Percentiles rank a stretch among this genome's conserved stretches.
phyloP scores from a whole-genome alignment of 2,329 filamentous ascomycete genomes.

The Aureobasidium leucospermi region DNA sequence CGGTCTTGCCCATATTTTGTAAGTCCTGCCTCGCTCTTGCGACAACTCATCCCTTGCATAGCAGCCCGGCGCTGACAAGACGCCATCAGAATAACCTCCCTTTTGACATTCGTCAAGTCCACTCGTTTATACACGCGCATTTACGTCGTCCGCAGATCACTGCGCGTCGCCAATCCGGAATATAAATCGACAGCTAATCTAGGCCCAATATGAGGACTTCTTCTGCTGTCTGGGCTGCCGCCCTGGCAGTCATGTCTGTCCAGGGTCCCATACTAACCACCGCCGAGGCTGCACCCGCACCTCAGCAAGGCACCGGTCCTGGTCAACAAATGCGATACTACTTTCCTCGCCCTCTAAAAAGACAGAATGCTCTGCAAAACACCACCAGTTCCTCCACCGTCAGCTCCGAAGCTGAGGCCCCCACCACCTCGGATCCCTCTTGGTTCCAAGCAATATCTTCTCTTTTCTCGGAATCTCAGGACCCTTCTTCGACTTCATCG shows the following conservation, averaged over 20 bases:
- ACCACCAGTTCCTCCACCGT: conserved; percentile 12
- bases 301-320: conserved; percentile 26
- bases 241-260: conserved; percentile 38
- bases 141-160: conserved; percentile 12
- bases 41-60: conserved; percentile 1
- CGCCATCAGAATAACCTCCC: conserved; percentile 15
- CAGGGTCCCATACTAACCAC: conserved; percentile 36
- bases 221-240: conserved; percentile 39
- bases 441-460: not conserved
- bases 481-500: conserved; percentile 2
- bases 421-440: not conserved
- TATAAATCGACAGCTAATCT: conserved; percentile 4
- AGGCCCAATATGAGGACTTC: conserved; percentile 33
- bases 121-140: conserved; percentile 40
- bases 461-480: not conserved
- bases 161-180: conserved; percentile 11
- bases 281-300: conserved; percentile 43
- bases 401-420: not conserved
- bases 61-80: conserved; percentile 10
- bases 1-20: conserved; percentile 9
- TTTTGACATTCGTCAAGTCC: conserved; percentile 40
- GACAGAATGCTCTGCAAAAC: conserved; percentile 30
- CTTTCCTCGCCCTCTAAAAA: conserved; percentile 40
- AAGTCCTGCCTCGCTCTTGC: not conserved
- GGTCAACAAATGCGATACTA: conserved; percentile 37